phyloP scores from a whole-genome alignment of 2,329 filamentous ascomycete genomes.

The Verticillium albo-atrum region DNA sequence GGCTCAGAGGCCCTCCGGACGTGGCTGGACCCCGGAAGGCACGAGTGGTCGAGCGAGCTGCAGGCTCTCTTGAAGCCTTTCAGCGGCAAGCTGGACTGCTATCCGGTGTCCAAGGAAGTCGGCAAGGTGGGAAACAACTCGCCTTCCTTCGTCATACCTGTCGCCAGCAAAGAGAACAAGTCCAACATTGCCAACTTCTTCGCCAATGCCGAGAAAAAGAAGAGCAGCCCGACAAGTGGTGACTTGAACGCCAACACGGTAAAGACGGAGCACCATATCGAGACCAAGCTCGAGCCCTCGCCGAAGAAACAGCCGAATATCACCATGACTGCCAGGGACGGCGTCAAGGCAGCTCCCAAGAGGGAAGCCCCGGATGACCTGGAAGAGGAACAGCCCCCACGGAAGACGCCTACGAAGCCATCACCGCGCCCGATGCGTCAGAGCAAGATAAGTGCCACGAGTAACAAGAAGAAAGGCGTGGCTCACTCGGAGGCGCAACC shows the following conservation, averaged over 20 bases:
- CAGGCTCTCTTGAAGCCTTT: conserved; percentile 78
- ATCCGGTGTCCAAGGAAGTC: conserved; percentile 82
- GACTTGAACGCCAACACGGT: conserved; percentile 6
- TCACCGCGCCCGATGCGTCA: conserved; percentile 13
- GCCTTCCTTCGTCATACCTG: conserved; percentile 73
- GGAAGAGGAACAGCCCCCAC: conserved; percentile 15
- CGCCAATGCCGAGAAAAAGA: conserved; percentile 46
- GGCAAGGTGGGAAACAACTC: conserved; percentile 94
- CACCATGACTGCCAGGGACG: conserved; percentile 3
- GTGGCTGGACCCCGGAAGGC: conserved; percentile 70
- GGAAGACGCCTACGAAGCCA: conserved; percentile 17
- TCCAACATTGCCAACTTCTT: conserved; percentile 91
- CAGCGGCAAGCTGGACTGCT: conserved; percentile 73
- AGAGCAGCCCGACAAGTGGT: conserved; percentile 13
- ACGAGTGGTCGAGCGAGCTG: conserved; percentile 73
- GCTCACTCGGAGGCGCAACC: conserved; percentile 24
- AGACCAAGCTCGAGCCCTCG: conserved; percentile 5
- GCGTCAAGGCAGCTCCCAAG: conserved; percentile 16
- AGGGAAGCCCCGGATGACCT: conserved; percentile 16
- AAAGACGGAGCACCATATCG: conserved; percentile 17
- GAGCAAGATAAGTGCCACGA: conserved; percentile 35
- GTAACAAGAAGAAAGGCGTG: conserved; percentile 31
- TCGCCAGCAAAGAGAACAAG: conserved; percentile 85
- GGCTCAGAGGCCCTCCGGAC: conserved; percentile 63
- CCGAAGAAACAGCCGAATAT: conserved; percentile 16